A percentile compares a stretch with the other conserved stretches of the same genome.
phyloP scores from a whole-genome alignment of 129 eudicot genomes.

The Flaveria brownii region DNA sequence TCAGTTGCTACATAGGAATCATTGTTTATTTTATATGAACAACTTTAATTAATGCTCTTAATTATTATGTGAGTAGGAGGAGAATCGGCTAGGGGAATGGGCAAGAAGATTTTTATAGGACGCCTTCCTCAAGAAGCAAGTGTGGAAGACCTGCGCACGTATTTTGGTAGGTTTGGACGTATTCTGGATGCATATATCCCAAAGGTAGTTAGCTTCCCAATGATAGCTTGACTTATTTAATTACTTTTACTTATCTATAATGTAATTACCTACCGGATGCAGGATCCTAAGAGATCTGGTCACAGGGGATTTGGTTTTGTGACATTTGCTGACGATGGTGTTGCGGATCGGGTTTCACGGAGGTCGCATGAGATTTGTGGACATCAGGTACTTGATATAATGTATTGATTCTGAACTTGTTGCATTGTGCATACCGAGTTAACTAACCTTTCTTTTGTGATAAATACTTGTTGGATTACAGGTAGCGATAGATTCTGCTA shows the following conservation, averaged over 20 bases:
- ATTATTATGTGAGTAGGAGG: conserved; percentile 43
- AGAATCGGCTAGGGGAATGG: conserved; percentile 74
- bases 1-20: background rate
- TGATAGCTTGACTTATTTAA: background rate
- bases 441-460: background rate
- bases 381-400: conserved; percentile 58
- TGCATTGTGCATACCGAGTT: background rate
- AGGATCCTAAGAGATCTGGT: conserved; percentile 97
- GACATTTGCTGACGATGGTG: conserved; percentile 97
- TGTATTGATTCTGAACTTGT: background rate
- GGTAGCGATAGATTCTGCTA: conserved; percentile 99
- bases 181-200: conserved; percentile 93
- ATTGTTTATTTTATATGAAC: background rate
- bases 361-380: conserved; percentile 98
- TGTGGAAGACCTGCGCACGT: conserved; percentile 84
- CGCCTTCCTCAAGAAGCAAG: conserved; percentile 97
- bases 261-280: conserved; percentile 22
- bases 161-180: conserved; percentile 93
- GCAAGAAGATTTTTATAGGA: conserved; percentile 92
- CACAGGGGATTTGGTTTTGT: conserved; percentile 99
- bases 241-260: conserved; percentile 3
- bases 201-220: conserved; percentile 50
- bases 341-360: conserved; percentile 92
- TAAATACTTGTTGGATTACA: conserved; percentile 32
- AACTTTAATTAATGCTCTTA: background rate